Conservation (phyloP, 129 eudicot species). For the Pittosporum tobira region DNA sequence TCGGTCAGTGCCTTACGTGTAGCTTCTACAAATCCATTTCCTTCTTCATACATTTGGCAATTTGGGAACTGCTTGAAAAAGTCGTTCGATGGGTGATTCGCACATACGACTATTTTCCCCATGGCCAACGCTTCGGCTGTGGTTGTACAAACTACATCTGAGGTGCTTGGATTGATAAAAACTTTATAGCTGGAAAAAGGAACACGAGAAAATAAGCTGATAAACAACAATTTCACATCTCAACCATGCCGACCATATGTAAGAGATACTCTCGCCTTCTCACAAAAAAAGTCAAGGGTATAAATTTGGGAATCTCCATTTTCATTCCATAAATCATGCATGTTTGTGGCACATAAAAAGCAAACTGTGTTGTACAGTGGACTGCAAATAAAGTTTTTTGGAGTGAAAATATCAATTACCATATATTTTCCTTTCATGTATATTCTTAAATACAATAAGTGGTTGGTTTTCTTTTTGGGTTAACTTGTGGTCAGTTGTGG, state of each 20-base stretch:
- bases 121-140: slow-evolving; percentile 92
- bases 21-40: slow-evolving; percentile 60
- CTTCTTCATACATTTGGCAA: slow-evolving; percentile 66
- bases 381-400: too few relatives aligned
- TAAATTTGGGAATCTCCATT: too few relatives aligned
- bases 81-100: slow-evolving; percentile 83
- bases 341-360: too few relatives aligned
- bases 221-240: background rate
- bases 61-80: slow-evolving; percentile 91
- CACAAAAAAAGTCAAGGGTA: too few relatives aligned
- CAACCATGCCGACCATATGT: slow-evolving; percentile 2
- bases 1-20: slow-evolving; percentile 50
- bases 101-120: slow-evolving; percentile 95
- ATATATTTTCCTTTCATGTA: too few relatives aligned
- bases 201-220: slow-evolving; percentile 2
- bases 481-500: too few relatives aligned
- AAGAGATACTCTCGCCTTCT: too few relatives aligned
- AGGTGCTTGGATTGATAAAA: slow-evolving; percentile 93
- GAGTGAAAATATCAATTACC: too few relatives aligned
- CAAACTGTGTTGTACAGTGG: too few relatives aligned
- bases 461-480: too few relatives aligned
- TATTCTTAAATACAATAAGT: too few relatives aligned
- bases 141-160: slow-evolving; percentile 92
- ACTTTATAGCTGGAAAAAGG: slow-evolving; percentile 63
- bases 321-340: too few relatives aligned